These are phyloP conservation scores for Dactylorhiza incarnata DNA, from an alignment of 106 monocot species.

Conservation along the genomic window DNA sequence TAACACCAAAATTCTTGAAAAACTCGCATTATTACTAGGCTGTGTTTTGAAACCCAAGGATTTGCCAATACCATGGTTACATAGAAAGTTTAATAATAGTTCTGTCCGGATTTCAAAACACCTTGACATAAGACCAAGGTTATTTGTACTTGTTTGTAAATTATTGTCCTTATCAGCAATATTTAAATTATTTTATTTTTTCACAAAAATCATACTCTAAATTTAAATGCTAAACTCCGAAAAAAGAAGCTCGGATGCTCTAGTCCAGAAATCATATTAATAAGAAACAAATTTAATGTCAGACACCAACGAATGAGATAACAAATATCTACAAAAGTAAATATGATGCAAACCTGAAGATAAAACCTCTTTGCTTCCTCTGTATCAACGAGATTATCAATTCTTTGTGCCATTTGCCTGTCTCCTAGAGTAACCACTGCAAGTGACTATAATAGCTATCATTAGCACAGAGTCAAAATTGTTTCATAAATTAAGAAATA, in stretches of 20 bases:
- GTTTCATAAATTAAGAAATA: neutral
- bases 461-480: conserved; percentile 4
- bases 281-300: neutral
- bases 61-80: too few relatives aligned
- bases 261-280: neutral
- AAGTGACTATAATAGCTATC: conserved; percentile 50
- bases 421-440: conserved; percentile 95
- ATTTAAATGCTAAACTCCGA: neutral
- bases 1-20: too few relatives aligned
- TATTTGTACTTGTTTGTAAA: too few relatives aligned
- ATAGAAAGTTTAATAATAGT: too few relatives aligned
- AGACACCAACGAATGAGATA: neutral
- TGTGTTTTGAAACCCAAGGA: too few relatives aligned
- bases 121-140: too few relatives aligned
- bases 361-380: conserved; percentile 91
- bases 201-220: too few relatives aligned
- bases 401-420: conserved; percentile 94
- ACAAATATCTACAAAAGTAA: neutral
- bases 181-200: too few relatives aligned
- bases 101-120: too few relatives aligned
- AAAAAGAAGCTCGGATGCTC: neutral
- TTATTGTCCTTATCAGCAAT: too few relatives aligned
- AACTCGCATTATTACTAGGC: too few relatives aligned
- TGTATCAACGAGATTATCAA: conserved; percentile 93
- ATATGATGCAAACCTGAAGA: conserved; percentile 61